phyloP scores from a whole-genome alignment of 352 stramenopile genomes.

The Globisporangium spinosum region DNA sequence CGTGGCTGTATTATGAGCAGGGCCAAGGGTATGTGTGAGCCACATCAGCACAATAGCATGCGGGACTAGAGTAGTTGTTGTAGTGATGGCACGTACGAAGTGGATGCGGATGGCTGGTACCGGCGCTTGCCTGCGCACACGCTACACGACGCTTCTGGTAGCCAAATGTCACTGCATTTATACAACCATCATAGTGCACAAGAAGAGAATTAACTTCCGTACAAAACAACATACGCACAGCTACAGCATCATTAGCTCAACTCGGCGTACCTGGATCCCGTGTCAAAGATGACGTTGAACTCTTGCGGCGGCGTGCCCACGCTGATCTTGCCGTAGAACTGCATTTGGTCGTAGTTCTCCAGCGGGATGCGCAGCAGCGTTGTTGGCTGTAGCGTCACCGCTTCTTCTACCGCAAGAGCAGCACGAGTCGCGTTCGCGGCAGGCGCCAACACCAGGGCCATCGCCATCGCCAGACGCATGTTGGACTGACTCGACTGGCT shows the following conservation, averaged over 20 bases:
- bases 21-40: constrained; percentile 10
- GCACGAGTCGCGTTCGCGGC: not conserved
- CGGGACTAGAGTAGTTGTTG: too few relatives aligned
- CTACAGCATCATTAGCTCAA: not conserved
- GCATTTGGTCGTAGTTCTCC: constrained; percentile 72
- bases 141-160: constrained; percentile 36
- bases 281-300: constrained; percentile 80
- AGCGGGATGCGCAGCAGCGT: constrained; percentile 55
- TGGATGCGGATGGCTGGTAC: constrained; percentile 36
- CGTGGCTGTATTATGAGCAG: constrained; percentile 8
- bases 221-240: not conserved
- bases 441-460: not conserved
- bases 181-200: not conserved
- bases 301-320: constrained; percentile 58
- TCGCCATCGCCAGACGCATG: not conserved
- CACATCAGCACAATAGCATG: not conserved
- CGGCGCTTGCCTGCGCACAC: constrained; percentile 41
- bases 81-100: constrained; percentile 23
- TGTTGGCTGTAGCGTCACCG: not conserved
- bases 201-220: not conserved
- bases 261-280: constrained; percentile 39
- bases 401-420: not conserved
- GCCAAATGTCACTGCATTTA: constrained; percentile 47
- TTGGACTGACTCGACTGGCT: not conserved
- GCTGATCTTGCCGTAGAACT: constrained; percentile 62